Base-by-base conservation (phyloP, 306 rosid genomes). In the Castanea sativa region DNA sequence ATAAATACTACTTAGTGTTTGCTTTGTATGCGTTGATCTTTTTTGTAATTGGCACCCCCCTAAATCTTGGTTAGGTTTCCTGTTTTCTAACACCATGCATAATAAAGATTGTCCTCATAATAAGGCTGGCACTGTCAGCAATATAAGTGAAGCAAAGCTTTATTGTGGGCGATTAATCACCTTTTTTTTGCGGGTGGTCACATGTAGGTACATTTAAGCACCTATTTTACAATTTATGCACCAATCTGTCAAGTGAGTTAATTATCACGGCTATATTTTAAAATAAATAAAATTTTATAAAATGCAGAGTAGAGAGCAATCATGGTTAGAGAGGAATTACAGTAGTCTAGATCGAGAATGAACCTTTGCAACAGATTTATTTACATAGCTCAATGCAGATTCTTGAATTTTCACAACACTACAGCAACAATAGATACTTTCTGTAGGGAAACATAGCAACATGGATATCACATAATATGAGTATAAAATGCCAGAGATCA, bases 401-500 rank as follows among this genome's bases (percentile, higher is more conserved):
- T 74, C 77, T 38, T 61, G 33, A 74, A 23, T 38, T 52, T 45
- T 67, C 69, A 30, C 80, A 70, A 63, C 8, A 74, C 75, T 60
- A 75, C 75, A 58, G 76, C 74, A 75, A 72, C 29, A 63, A 73
- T 74, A 77, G 75, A 77, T 74, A 73, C 78, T 69, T 55, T 73
- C 69, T 64, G 69, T n/a, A n/a, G 70, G 51, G 38, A 38, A 23
- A 55, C 30, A 53, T 20, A 16, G 61, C 10, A 53, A 19, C 68
- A 68, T 68, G 65, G 80, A 51, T 67, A 25, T 27, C 57, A 68
- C 70, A 67, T 32, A 38, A 58, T 58, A 51, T 53, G 19, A 80
- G 73, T 43, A 75, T 74, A 83, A 83, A 88, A 78, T 70, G 79
- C 77, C 68, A 57, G 84, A 79, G 59, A 58, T 70, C 65, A 76